These are phyloP conservation scores for Wolfiporia cocos DNA, from an alignment of 1,284 basidiomycete species.

Conservation along the genomic window DNA sequence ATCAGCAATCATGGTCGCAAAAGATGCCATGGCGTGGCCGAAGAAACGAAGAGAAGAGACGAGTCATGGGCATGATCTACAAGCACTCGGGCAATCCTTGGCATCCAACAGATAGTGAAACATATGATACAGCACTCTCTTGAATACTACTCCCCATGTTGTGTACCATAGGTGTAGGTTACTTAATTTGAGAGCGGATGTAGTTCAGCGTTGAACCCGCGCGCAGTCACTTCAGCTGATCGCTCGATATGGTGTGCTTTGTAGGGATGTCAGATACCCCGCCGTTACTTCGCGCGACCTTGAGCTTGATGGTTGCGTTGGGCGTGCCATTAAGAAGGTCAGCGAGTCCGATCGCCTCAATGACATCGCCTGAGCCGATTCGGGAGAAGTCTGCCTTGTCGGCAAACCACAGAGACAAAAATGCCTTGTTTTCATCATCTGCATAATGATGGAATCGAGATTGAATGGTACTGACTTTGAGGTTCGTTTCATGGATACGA, in stretches of 20 bases:
- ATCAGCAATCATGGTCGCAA: slow-evolving; percentile 54
- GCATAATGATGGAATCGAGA: neutral
- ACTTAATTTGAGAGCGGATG: slow-evolving; percentile 52
- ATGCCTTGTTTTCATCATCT: slow-evolving; percentile 84
- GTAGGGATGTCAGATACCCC: slow-evolving; percentile 63
- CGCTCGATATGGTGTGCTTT: slow-evolving; percentile 83
- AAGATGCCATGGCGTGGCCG: slow-evolving; percentile 38
- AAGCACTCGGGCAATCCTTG: slow-evolving; percentile 25
- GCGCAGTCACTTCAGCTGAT: slow-evolving; percentile 85
- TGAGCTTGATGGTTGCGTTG: slow-evolving; percentile 51
- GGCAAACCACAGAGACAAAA: slow-evolving; percentile 84
- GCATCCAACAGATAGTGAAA: slow-evolving; percentile 8
- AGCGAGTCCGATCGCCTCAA: slow-evolving; percentile 50
- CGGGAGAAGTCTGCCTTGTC: slow-evolving; percentile 80
- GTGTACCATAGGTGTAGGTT: no score
- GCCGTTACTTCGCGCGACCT: slow-evolving; percentile 66
- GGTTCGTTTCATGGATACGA: slow-evolving; percentile 97
- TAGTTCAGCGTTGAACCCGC: slow-evolving; percentile 86
- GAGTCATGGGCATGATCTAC: slow-evolving; percentile 19
- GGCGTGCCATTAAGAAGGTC: slow-evolving; percentile 52
- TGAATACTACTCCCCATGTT: no score
- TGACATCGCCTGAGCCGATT: slow-evolving; percentile 75
- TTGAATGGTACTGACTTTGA: slow-evolving; percentile 56
- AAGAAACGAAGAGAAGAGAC: slow-evolving; percentile 19
- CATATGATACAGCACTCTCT: no score